Evolutionary conservation across 1,139 yeast species (phyloP).

Genomic region (Nakaseomyces delphensis): DNA sequence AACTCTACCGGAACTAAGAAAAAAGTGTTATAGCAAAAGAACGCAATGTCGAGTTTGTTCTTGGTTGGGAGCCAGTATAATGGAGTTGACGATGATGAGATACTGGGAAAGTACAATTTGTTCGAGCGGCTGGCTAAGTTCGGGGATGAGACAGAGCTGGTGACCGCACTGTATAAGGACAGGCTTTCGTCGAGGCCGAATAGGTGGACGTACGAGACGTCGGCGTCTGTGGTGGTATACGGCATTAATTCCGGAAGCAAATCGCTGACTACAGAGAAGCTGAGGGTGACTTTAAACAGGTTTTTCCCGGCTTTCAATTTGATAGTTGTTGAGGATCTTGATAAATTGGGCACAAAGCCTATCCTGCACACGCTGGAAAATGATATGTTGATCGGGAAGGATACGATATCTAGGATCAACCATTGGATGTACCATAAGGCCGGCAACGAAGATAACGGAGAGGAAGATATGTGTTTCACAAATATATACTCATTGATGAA

Average conservation of each 20-base stretch:
- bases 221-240: slow-evolving; percentile 13
- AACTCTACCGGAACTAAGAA: background rate
- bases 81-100: background rate
- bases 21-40: background rate
- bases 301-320: slow-evolving; percentile 23
- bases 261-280: slow-evolving; percentile 4
- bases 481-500: slow-evolving; percentile 21
- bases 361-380: slow-evolving; percentile 9
- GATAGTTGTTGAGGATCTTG: slow-evolving; percentile 11
- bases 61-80: slow-evolving; percentile 9
- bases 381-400: slow-evolving; percentile 9
- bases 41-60: slow-evolving; percentile 16
- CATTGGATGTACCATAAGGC: slow-evolving; percentile 25
- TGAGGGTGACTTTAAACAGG: slow-evolving; percentile 13
- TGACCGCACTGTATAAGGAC: slow-evolving; percentile 13
- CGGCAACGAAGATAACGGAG: slow-evolving; percentile 5
- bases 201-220: slow-evolving; percentile 15
- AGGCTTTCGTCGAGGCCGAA: slow-evolving; percentile 14
- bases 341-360: slow-evolving; percentile 2
- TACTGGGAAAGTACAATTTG: background rate
- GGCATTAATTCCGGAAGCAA: slow-evolving; percentile 3
- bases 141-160: slow-evolving; percentile 9
- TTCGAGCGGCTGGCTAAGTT: slow-evolving; percentile 10
- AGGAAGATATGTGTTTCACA: slow-evolving; percentile 12
- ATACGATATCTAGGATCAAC: slow-evolving; percentile 18